phyloP scores from a whole-genome alignment of 2,329 filamentous ascomycete genomes.

The Knoxdaviesia capensis region DNA sequence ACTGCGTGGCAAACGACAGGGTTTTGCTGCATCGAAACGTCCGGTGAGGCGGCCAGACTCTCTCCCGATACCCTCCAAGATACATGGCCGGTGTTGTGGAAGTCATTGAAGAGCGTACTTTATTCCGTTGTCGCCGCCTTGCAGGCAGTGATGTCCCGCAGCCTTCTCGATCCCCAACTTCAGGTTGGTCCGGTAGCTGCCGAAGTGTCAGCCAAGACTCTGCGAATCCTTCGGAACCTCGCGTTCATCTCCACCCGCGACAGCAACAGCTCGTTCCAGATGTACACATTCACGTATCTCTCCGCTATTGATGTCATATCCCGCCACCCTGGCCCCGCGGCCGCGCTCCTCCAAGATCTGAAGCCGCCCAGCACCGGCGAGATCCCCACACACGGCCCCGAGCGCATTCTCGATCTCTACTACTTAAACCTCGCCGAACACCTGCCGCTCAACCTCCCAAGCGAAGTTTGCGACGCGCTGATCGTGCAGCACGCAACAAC shows the following conservation, averaged over 20 bases:
- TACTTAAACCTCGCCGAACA: slow-evolving; percentile 79
- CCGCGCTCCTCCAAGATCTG: slow-evolving; percentile 46
- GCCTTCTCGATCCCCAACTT: slow-evolving; percentile 26
- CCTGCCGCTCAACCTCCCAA: slow-evolving; percentile 49
- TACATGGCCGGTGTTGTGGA: slow-evolving; percentile 56
- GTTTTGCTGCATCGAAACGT: slow-evolving; percentile 50
- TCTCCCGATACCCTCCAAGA: slow-evolving; percentile 42
- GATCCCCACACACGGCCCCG: slow-evolving; percentile 38
- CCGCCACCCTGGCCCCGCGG: slow-evolving; percentile 44
- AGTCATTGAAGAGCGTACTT: slow-evolving; percentile 51
- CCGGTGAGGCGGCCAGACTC: slow-evolving; percentile 42
- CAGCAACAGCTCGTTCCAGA: slow-evolving; percentile 55
- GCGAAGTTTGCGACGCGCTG: slow-evolving; percentile 47
- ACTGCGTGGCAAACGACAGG: slow-evolving; percentile 58
- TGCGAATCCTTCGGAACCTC: slow-evolving; percentile 56
- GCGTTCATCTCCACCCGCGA: slow-evolving; percentile 66
- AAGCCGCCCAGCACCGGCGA: slow-evolving; percentile 24
- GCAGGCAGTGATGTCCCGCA: slow-evolving; percentile 51
- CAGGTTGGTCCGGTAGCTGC: slow-evolving; percentile 28
- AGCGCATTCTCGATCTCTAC: slow-evolving; percentile 63
- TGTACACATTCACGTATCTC: slow-evolving; percentile 68
- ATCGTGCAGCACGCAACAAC: slow-evolving; percentile 54
- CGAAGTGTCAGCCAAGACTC: slow-evolving; percentile 45
- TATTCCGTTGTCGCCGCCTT: slow-evolving; percentile 58
- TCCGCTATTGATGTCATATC: slow-evolving; percentile 65